phyloP scores from a whole-genome alignment of 2,329 filamentous ascomycete species.

The Torrubiellomyces zombiae region DNA sequence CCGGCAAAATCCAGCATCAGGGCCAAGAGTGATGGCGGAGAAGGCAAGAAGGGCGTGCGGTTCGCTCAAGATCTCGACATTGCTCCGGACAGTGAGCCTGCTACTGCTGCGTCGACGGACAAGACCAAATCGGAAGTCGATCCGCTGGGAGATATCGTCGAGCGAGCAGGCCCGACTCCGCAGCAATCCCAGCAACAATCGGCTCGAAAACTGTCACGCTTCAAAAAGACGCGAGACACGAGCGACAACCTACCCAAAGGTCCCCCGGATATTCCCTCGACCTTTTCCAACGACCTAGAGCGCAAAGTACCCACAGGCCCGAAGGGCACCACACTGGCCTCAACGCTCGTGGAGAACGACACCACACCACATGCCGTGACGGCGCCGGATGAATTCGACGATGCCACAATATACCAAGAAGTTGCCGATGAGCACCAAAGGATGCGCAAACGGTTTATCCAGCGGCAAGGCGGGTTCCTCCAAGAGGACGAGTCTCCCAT shows the following conservation, averaged over 20 bases:
- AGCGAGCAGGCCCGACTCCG: slow-evolving; percentile 21
- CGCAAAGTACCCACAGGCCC: slow-evolving; percentile 30
- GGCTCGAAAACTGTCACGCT: slow-evolving; percentile 29
- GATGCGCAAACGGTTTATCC: slow-evolving; percentile 67
- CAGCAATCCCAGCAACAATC: slow-evolving; percentile 15
- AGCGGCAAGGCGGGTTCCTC: slow-evolving; percentile 67
- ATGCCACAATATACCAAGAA: slow-evolving; percentile 53
- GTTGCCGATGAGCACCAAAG: slow-evolving; percentile 71
- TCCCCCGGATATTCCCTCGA: slow-evolving; percentile 25
- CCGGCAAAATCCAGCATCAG: slow-evolving; percentile 18
- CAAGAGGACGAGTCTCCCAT: slow-evolving; percentile 51
- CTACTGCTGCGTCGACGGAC: slow-evolving; percentile 6
- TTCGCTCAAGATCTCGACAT: slow-evolving; percentile 65
- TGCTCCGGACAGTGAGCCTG: slow-evolving; percentile 23
- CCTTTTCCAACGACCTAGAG: slow-evolving; percentile 20
- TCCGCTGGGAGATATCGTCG: slow-evolving; percentile 36
- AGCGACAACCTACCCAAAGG: slow-evolving; percentile 17
- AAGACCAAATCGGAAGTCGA: slow-evolving; percentile 20
- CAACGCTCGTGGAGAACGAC: slow-evolving; percentile 39
- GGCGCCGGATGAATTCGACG: slow-evolving; percentile 51
- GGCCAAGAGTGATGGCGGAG: slow-evolving; percentile 9
- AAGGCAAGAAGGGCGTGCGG: slow-evolving; percentile 54
- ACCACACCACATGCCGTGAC: slow-evolving; percentile 12
- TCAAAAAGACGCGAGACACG: slow-evolving; percentile 28
- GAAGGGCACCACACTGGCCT: slow-evolving; percentile 38